Evolutionary conservation across 305 asterid genomes (phyloP).

Genomic region (Salvia sclarea): DNA sequence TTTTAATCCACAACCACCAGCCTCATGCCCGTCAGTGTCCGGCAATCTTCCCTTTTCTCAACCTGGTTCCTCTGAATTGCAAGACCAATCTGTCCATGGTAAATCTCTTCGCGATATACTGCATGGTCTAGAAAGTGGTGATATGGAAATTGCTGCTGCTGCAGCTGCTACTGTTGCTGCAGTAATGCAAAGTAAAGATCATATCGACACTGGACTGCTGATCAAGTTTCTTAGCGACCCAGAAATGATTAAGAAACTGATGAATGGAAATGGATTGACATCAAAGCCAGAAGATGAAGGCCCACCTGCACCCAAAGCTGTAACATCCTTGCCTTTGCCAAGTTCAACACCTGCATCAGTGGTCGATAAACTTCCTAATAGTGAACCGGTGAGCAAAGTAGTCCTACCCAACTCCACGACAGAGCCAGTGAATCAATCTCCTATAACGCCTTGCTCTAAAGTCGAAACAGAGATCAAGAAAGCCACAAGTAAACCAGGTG

Average conservation of each 20-base stretch:
- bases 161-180: constrained; percentile 45
- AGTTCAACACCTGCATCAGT: constrained; percentile 6
- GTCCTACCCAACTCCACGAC: constrained; percentile 12
- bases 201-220: constrained; percentile 38
- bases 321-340: constrained; percentile 4
- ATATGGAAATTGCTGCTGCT: constrained; percentile 38
- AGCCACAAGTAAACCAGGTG: constrained; percentile 12
- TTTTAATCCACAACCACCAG: constrained; percentile 11
- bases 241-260: constrained; percentile 39
- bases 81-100: constrained; percentile 20
- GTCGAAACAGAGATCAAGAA: constrained; percentile 11
- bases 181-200: constrained; percentile 31
- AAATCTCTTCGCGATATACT: constrained; percentile 23
- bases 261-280: constrained; percentile 12
- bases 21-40: constrained; percentile 23
- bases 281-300: constrained; percentile 22
- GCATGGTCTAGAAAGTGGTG: constrained; percentile 24
- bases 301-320: constrained; percentile 22
- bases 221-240: constrained; percentile 40
- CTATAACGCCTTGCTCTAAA: constrained; percentile 4
- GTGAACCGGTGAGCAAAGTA: constrained; percentile 7
- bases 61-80: constrained; percentile 21
- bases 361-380: background rate
- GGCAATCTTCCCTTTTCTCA: background rate
- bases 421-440: constrained; percentile 1